Percentiles rank a stretch among this genome's conserved stretches.
These are phyloP conservation scores for Yamadazyma dushanensis DNA, from an alignment of 1,139 yeast species.

Conservation along the genomic window DNA sequence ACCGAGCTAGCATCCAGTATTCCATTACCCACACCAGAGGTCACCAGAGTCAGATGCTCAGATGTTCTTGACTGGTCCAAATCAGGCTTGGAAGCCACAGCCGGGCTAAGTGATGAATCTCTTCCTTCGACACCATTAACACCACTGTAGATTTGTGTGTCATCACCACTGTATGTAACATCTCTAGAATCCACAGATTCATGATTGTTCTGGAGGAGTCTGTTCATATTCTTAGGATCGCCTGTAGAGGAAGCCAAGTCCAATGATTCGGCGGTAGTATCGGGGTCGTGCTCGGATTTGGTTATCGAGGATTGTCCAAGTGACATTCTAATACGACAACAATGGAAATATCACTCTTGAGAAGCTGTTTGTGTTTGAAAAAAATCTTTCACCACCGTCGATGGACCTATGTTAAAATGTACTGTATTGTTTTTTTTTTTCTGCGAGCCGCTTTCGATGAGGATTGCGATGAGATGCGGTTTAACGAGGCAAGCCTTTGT, in stretches of 20 bases:
- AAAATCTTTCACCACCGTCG: not conserved
- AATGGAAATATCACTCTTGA: no score
- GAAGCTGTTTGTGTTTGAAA: not conserved
- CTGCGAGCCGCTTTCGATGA: slow-evolving; percentile 13
- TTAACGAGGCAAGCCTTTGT: slow-evolving; percentile 4
- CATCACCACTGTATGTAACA: not conserved
- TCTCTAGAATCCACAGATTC: not conserved
- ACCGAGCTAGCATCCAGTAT: no score
- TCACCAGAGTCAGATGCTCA: no score
- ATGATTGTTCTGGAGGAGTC: no score
- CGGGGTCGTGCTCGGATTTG: not conserved
- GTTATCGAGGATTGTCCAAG: not conserved
- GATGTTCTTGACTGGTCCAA: no score
- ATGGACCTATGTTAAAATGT: not conserved
- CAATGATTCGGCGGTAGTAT: not conserved
- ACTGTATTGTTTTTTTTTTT: not conserved
- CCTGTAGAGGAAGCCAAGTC: not conserved
- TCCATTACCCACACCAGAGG: no score
- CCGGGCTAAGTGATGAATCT: no score
- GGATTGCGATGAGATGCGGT: slow-evolving; percentile 11
- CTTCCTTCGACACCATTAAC: no score
- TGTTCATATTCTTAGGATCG: not conserved
- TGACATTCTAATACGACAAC: no score
- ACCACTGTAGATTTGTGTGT: not conserved
- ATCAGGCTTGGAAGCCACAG: no score